Base-by-base conservation (phyloP, 2,329 filamentous ascomycete species). In the Diaporthe ilicicola region DNA sequence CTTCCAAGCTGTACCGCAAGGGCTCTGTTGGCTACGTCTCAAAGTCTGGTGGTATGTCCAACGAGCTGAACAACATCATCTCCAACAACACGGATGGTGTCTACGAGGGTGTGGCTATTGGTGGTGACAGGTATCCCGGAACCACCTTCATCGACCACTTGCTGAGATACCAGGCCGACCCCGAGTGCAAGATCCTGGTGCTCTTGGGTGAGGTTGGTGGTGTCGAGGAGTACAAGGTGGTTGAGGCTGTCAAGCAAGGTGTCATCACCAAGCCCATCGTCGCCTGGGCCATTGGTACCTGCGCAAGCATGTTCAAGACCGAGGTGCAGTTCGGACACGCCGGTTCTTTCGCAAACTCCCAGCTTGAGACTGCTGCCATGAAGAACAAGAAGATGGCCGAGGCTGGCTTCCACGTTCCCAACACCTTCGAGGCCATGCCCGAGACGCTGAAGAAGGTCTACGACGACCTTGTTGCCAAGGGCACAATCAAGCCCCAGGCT, bases 41-140 rank as follows among this genome's bases (percentile, higher is more conserved):
- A 89, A 99, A 99, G 90, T 99, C 96, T 72, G 96, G 96, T 82
- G 96, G 96, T 87, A 99, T 99, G 96, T 98, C 96, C 85, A 99
- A 99, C 90, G 96, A 99, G 89, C 87, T 99, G 80, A 99, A 99
- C 93, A 99, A 99, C 91, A 98, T 99, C 84, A 93, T 99, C 80
- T 90, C 95, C 71, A 93, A 97, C 83, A 97, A 89, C 84, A 98
- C 96, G 79, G 94, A 99, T 82, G 96, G 96, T 90, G 96, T 99
- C 70, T 95, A 97, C 84, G 96, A 99, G 89, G 96, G 96, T 91
- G 93, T 99, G 80, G 96, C 96, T 82, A 99, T 99, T 85, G 96
- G 96, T 86, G 96, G 96, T 91, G 96, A 99, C 86, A 90, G 96
- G 84, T 99, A 99, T 84, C 96, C 96, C 74, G 95, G 96, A 82